A percentile compares a stretch with the other conserved stretches of the same genome.
Conservation (phyloP, 2,329 filamentous ascomycete species). For the Ilyonectria mors-panacis region DNA sequence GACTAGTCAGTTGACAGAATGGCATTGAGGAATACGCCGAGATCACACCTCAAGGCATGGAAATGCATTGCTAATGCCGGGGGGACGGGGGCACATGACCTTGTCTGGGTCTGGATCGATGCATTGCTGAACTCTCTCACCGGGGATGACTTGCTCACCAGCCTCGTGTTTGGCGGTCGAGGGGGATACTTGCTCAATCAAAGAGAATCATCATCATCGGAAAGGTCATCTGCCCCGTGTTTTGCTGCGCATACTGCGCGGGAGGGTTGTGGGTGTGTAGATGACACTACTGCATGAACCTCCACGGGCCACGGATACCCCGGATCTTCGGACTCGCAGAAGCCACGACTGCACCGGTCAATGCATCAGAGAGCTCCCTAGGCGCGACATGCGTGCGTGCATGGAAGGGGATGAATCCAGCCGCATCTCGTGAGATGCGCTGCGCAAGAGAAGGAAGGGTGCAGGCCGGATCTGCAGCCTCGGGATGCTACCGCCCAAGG, state of each 20-base stretch:
- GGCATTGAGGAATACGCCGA: constrained; percentile 1
- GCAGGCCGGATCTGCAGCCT: neutral
- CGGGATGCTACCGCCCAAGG: constrained; percentile 22
- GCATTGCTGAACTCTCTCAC: neutral
- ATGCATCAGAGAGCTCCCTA: constrained; percentile 1
- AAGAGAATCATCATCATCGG: neutral
- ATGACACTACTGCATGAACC: constrained; percentile 24
- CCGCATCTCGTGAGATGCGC: neutral
- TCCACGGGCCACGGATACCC: constrained; percentile 22
- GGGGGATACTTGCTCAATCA: constrained; percentile 3
- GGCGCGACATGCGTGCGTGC: constrained; percentile 22
- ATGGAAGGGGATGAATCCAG: neutral
- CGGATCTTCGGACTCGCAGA: constrained; percentile 14
- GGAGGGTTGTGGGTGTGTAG: constrained; percentile 11
- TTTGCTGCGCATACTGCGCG: constrained; percentile 2
- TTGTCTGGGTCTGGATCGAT: neutral
- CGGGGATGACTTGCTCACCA: neutral
- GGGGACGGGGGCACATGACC: constrained; percentile 19
- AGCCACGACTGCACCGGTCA: constrained; percentile 17
- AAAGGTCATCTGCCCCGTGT: constrained; percentile 12
- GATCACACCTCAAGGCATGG: neutral
- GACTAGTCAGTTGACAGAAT: neutral
- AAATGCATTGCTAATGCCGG: constrained; percentile 12
- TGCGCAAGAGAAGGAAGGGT: neutral
- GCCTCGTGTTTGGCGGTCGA: neutral